Base-by-base conservation (phyloP, 192 early-diverging fungal species). In the Geosiphon pyriformis region DNA sequence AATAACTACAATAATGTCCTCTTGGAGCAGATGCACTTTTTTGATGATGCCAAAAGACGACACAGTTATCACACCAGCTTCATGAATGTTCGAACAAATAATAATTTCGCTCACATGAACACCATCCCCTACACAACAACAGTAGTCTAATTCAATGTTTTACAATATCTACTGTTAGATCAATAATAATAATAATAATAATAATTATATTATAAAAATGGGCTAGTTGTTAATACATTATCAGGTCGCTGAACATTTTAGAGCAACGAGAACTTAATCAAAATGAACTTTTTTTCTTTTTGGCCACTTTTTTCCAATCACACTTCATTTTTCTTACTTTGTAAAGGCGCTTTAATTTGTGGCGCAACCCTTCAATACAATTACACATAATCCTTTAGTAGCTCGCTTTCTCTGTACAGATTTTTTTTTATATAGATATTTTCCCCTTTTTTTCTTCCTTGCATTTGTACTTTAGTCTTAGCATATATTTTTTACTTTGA, bases 401-500 rank as follows among this genome's bases (percentile, higher is more conserved):
- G 25, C 26, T 0, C 34, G 2, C 48, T 34, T 65, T 52, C 31
- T 53, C 32, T 30, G 63, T 33, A 53, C 50, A 65, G 48, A 53
- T 54, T 53, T 49, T 7, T 61, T 31, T n/a, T 47, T 46, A 23
- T 18, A 53, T 48, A 15, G n/a, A 50, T 51, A 29, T 67, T 37
- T 32, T 46, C 57, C 57, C 33, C 62, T 62, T 20, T 34, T 56
- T 70, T 70, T 54, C 61, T 61, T 62, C 34, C 11, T 31, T 62
- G 51, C 34, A 49, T 46, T 70, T 51, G 50, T 34, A 61, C 25
- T 46, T 49, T 42, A 69, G 32, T 61, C 17, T 17, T 62, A 20
- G 7, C 49, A 11, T 35, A 35, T 20, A 20, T 23, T 25, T n/a
- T 51, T 69, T 63, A 20, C 7, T 26, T 33, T 25, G 37, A 42